Percentiles rank a stretch among this genome's conserved stretches.
These are phyloP conservation scores for Plectosphaerella cucumerina DNA, from an alignment of 2,329 filamentous ascomycete species.

Conservation along the genomic window DNA sequence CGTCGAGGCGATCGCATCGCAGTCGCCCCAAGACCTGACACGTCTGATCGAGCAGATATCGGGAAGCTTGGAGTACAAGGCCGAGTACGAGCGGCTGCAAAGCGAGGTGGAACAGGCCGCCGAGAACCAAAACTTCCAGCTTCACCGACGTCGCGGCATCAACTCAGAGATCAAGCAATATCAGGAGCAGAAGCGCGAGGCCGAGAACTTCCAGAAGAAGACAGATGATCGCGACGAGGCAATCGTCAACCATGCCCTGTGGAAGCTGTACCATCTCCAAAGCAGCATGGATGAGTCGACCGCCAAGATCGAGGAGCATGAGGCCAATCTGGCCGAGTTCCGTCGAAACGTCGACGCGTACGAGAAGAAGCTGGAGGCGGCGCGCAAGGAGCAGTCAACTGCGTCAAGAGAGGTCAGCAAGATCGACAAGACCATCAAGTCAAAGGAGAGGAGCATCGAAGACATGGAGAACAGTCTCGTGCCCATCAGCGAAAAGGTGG, in stretches of 20 bases:
- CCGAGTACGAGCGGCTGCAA: conserved; percentile 90
- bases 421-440: conserved; percentile 79
- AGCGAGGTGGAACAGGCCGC: conserved; percentile 78
- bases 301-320: conserved; percentile 84
- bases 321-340: conserved; percentile 91
- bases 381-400: conserved; percentile 77
- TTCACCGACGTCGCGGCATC: conserved; percentile 86
- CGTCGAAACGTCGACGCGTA: conserved; percentile 83
- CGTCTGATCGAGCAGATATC: conserved; percentile 96
- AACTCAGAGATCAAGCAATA: conserved; percentile 98
- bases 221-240: conserved; percentile 86
- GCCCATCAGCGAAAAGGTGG: conserved; percentile 88
- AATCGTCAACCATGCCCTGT: conserved; percentile 88
- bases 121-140: conserved; percentile 83
- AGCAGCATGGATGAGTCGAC: conserved; percentile 89
- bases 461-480: conserved; percentile 81
- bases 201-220: conserved; percentile 89
- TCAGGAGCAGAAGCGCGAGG: conserved; percentile 92
- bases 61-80: conserved; percentile 89
- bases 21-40: conserved; percentile 90
- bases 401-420: conserved; percentile 73
- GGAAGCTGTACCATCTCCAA: conserved; percentile 96
- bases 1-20: conserved; percentile 92
- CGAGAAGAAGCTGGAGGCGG: conserved; percentile 73
- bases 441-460: conserved; percentile 82